A percentile compares a stretch with the other conserved stretches of the same genome.
Evolutionary conservation across 1,139 yeast species (phyloP).

Genomic region (Ogataea hybrid): DNA sequence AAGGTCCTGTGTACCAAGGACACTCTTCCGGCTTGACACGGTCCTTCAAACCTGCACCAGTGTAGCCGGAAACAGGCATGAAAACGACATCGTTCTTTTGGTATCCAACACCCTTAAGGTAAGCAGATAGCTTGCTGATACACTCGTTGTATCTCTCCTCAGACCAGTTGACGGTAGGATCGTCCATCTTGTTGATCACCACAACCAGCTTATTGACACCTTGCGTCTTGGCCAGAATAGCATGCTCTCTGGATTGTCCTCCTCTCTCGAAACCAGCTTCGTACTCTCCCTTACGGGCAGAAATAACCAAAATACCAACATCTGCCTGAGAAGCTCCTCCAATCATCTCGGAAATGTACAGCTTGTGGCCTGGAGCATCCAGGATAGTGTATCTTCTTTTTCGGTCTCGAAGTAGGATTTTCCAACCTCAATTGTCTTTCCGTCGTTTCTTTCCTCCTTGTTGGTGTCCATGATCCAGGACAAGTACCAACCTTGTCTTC

Average conservation of each 20-base stretch:
- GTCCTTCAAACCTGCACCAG: slow-evolving; percentile 95
- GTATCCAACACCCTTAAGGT: slow-evolving; percentile 90
- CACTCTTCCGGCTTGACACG: slow-evolving; percentile 68
- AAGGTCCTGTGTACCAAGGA: slow-evolving; percentile 95
- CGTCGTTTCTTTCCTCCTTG: slow-evolving; percentile 97
- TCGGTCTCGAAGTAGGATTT: slow-evolving; percentile 97
- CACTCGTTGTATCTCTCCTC: slow-evolving; percentile 96
- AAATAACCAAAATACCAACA: slow-evolving; percentile 92
- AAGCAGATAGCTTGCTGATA: slow-evolving; percentile 71
- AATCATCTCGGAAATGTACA: slow-evolving; percentile 98
- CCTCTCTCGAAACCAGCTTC: slow-evolving; percentile 99
- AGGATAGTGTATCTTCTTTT: slow-evolving; percentile 95
- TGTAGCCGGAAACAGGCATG: slow-evolving; percentile 98
- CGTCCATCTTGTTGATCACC: slow-evolving; percentile 98
- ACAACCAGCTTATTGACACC: slow-evolving; percentile 94
- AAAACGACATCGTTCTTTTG: slow-evolving; percentile 77
- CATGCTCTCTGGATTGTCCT: slow-evolving; percentile 99
- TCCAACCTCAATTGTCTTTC: slow-evolving; percentile 99
- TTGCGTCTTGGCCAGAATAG: slow-evolving; percentile 94
- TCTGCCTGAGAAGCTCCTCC: slow-evolving; percentile 99
- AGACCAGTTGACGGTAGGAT: slow-evolving; percentile 94
- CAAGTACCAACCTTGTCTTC: slow-evolving; percentile 99
- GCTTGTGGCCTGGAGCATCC: slow-evolving; percentile 99
- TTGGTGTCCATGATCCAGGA: slow-evolving; percentile 99
- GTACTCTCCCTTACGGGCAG: slow-evolving; percentile 98